Percentiles rank a stretch among this genome's conserved stretches.
Conservation (phyloP, 225 moss, liverwort and hornwort genomes). For the Rhytidiadelphus loreus region DNA sequence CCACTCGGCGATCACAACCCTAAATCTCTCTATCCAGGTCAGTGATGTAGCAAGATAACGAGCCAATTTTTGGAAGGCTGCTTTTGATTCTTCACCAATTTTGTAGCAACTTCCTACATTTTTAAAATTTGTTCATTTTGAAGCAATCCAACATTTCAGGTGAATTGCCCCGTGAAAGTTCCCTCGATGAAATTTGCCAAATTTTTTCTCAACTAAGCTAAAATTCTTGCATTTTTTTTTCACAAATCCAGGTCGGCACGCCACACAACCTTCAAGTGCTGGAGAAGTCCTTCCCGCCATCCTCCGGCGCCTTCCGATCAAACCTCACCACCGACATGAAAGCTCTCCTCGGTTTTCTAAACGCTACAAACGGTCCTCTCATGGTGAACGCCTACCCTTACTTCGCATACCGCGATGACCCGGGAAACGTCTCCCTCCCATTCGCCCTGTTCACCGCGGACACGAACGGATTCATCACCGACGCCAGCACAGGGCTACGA, state of each 20-base stretch:
- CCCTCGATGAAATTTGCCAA: background rate
- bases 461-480: background rate
- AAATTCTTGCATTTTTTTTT: background rate
- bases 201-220: background rate
- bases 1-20: slow-evolving; percentile 33
- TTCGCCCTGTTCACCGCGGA: slow-evolving; percentile 7
- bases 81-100: no score
- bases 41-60: background rate
- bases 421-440: slow-evolving; percentile 12
- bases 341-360: background rate
- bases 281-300: slow-evolving; percentile 42
- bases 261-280: slow-evolving; percentile 46
- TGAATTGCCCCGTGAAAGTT: background rate
- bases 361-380: background rate
- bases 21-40: slow-evolving; percentile 27
- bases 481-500: slow-evolving; percentile 10
- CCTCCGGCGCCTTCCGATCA: slow-evolving; percentile 14
- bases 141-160: background rate
- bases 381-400: slow-evolving; percentile 37
- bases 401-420: slow-evolving; percentile 20
- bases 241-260: slow-evolving; percentile 36
- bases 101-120: background rate
- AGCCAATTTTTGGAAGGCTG: background rate
- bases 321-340: slow-evolving; percentile 23
- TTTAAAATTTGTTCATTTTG: background rate